Evolutionary conservation across 352 stramenopile species (phyloP).

Genomic region (Phytophthora melonis): DNA sequence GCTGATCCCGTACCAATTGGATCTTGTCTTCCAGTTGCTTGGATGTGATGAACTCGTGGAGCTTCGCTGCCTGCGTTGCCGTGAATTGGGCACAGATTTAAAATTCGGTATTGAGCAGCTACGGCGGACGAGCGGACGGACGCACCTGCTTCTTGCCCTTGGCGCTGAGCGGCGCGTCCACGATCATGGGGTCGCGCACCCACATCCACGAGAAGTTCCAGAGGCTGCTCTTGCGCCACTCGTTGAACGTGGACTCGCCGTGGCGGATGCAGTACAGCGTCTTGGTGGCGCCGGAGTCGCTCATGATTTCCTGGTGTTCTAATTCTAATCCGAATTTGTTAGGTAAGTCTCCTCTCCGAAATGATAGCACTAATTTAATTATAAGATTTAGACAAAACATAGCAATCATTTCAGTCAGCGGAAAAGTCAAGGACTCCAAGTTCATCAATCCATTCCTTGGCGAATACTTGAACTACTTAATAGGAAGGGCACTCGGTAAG

Average conservation of each 20-base stretch:
- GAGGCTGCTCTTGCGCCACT: conserved; percentile 84
- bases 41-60: conserved; percentile 48
- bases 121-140: background rate
- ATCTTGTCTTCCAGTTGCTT: conserved; percentile 66
- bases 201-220: conserved; percentile 88
- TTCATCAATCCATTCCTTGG: too few relatives aligned
- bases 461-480: background rate
- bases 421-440: too few relatives aligned
- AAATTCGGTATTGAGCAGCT: background rate
- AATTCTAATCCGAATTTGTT: background rate
- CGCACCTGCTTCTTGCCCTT: conserved; percentile 78
- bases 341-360: background rate
- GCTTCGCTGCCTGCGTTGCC: conserved; percentile 44
- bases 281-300: conserved; percentile 45
- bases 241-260: conserved; percentile 90
- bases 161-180: conserved; percentile 78
- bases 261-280: conserved; percentile 90
- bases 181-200: conserved; percentile 87
- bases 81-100: background rate
- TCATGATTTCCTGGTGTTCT: conserved; percentile 5
- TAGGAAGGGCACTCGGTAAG: conserved; percentile 6
- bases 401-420: background rate
- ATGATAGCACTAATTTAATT: background rate
- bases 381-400: background rate
- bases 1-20: conserved; percentile 57